A percentile compares a stretch with the other conserved stretches of the same genome.
These are phyloP conservation scores for Aspergillus pseudoterreus DNA, from an alignment of 2,329 filamentous ascomycete species.

Conservation along the genomic window DNA sequence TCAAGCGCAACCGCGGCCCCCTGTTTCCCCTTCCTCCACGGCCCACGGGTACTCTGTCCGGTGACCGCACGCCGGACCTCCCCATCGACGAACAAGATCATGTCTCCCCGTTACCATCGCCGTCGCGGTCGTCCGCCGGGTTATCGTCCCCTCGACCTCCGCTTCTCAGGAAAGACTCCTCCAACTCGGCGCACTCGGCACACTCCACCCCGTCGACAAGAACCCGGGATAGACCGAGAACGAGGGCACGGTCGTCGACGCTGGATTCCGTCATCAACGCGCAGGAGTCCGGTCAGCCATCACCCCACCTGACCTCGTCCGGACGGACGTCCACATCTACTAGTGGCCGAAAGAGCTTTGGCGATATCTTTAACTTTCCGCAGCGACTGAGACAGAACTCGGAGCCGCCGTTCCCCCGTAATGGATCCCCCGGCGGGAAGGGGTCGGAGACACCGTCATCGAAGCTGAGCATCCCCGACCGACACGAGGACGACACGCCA, in stretches of 20 bases:
- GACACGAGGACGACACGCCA: conserved; percentile 82
- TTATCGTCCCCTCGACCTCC: conserved; percentile 45
- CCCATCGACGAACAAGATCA: conserved; percentile 25
- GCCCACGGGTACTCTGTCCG: conserved; percentile 30
- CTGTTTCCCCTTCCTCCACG: conserved; percentile 88
- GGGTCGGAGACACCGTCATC: conserved; percentile 69
- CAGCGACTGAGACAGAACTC: conserved; percentile 77
- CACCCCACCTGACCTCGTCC: conserved; percentile 55
- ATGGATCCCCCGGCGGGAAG: conserved; percentile 57
- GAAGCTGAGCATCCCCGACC: conserved; percentile 64
- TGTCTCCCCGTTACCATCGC: conserved; percentile 44
- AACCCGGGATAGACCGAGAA: conserved; percentile 49
- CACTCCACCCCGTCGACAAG: conserved; percentile 53
- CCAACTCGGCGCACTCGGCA: conserved; percentile 63
- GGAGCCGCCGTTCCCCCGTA: conserved; percentile 62
- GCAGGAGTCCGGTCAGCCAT: conserved; percentile 66
- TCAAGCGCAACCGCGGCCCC: conserved; percentile 70
- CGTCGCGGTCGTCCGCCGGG: conserved; percentile 52
- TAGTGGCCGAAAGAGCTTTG: conserved; percentile 84
- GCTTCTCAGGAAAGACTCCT: conserved; percentile 59
- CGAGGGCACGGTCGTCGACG: conserved; percentile 81
- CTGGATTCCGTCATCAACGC: conserved; percentile 75
- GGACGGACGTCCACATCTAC: conserved; percentile 77
- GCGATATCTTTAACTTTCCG: conserved; percentile 75
- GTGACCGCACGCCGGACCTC: conserved; percentile 17